Evolutionary conservation across 2,329 filamentous ascomycete species (phyloP).

Genomic region (Emergomyces pasteurianus): DNA sequence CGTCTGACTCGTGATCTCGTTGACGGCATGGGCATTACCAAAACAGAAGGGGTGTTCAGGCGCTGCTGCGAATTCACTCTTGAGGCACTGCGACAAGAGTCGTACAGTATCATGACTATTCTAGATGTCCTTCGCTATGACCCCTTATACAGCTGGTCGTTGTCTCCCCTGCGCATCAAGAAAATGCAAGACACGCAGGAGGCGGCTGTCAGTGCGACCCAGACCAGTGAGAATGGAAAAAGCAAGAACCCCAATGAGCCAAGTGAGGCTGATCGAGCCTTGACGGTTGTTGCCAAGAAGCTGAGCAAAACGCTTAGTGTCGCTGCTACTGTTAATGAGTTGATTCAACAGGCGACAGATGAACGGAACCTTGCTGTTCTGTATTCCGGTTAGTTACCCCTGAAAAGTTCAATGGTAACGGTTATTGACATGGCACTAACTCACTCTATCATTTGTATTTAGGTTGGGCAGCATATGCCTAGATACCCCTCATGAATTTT

Average conservation of each 20-base stretch:
- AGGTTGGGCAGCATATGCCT: conserved; percentile 44
- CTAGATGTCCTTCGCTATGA: conserved; percentile 97
- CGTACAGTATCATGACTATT: conserved; percentile 96
- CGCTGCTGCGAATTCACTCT: conserved; percentile 98
- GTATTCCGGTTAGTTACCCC: conserved; percentile 54
- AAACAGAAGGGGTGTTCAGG: conserved; percentile 89
- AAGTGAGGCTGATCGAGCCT: conserved; percentile 77
- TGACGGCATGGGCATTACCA: conserved; percentile 92
- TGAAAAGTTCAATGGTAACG: conserved; percentile 6
- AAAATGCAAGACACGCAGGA: conserved; percentile 51
- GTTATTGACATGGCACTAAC: background rate
- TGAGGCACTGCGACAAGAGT: conserved; percentile 86
- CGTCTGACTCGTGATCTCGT: conserved; percentile 86
- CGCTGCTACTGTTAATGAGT: conserved; percentile 86
- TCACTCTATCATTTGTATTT: conserved; percentile 4
- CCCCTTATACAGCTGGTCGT: conserved; percentile 89
- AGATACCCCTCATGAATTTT: background rate
- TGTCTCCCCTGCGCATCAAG: conserved; percentile 57
- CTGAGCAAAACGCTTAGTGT: conserved; percentile 87
- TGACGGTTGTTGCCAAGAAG: conserved; percentile 93
- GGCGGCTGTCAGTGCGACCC: conserved; percentile 27
- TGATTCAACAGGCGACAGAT: conserved; percentile 92
- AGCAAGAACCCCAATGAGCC: conserved; percentile 43
- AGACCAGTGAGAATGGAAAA: conserved; percentile 21
- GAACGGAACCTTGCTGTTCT: conserved; percentile 83